phyloP scores from a whole-genome alignment of 2,329 filamentous ascomycete genomes.

The Colletotrichum sansevieriae region DNA sequence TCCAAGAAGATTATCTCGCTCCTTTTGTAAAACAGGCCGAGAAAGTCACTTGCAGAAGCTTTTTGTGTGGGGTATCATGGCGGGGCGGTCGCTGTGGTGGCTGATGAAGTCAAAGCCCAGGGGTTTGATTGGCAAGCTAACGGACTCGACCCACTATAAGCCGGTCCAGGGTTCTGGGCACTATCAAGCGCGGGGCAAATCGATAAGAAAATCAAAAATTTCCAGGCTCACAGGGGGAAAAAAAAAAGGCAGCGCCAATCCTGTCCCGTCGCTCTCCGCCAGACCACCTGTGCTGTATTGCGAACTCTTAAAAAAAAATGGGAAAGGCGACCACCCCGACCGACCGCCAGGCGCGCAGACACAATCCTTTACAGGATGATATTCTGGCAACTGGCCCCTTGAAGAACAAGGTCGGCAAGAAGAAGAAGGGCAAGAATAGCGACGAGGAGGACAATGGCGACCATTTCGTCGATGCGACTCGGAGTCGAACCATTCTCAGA shows the following conservation, averaged over 20 bases:
- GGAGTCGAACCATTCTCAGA: conserved; percentile 88
- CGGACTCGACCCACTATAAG: neutral
- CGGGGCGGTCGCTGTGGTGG: conserved; percentile 38
- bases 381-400: conserved; percentile 78
- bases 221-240: conserved; percentile 33
- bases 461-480: conserved; percentile 86
- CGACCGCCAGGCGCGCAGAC: conserved; percentile 73
- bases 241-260: conserved; percentile 32
- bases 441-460: conserved; percentile 73
- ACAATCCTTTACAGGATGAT: conserved; percentile 94
- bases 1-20: conserved; percentile 28
- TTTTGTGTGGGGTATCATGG: conserved; percentile 41
- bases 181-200: conserved; percentile 45
- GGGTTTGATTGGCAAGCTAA: conserved; percentile 31
- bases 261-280: conserved; percentile 23
- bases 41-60: conserved; percentile 42
- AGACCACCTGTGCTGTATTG: conserved; percentile 11
- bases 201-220: conserved; percentile 51
- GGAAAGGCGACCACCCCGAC: conserved; percentile 79
- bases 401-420: conserved; percentile 81
- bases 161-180: conserved; percentile 40
- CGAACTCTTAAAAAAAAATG: conserved; percentile 65
- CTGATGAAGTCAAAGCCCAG: conserved; percentile 37
- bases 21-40: conserved; percentile 36
- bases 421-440: conserved; percentile 74